Evolutionary conservation across 805 yeast genomes (phyloP).

Genomic region (Metschnikowia kunwiensis): DNA sequence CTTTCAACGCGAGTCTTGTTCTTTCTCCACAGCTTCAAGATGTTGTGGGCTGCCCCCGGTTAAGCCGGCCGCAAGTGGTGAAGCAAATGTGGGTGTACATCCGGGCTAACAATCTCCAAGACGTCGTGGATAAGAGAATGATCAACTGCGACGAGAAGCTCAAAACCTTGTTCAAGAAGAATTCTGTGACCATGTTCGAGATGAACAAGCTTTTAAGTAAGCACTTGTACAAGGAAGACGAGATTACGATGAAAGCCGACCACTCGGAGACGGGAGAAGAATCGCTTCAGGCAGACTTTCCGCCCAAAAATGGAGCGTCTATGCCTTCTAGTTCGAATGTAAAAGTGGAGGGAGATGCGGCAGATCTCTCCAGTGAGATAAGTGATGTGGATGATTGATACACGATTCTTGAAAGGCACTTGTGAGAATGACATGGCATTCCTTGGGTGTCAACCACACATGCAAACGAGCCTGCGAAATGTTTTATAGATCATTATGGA

Average conservation of each 20-base stretch:
- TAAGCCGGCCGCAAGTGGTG: slow-evolving; percentile 70
- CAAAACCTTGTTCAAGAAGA: slow-evolving; percentile 56
- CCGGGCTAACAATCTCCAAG: slow-evolving; percentile 57
- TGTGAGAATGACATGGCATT: too few relatives aligned
- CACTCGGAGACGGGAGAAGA: too few relatives aligned
- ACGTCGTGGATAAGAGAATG: slow-evolving; percentile 62
- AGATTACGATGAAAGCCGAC: slow-evolving; percentile 3
- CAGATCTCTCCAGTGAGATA: slow-evolving; percentile 2
- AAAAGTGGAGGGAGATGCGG: neutral
- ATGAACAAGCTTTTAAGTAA: slow-evolving; percentile 54
- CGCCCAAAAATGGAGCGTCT: neutral
- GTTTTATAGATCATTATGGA: too few relatives aligned
- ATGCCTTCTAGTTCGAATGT: neutral
- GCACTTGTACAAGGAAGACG: slow-evolving; percentile 38
- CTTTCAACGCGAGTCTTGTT: slow-evolving; percentile 42
- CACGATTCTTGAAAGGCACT: too few relatives aligned
- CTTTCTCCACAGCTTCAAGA: slow-evolving; percentile 51
- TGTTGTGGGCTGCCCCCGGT: slow-evolving; percentile 40
- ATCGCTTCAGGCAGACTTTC: neutral
- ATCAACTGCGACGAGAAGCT: slow-evolving; percentile 61
- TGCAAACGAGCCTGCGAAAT: too few relatives aligned
- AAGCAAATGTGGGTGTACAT: slow-evolving; percentile 70
- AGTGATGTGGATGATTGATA: slow-evolving; percentile 17
- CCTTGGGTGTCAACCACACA: too few relatives aligned
- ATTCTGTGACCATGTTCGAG: slow-evolving; percentile 52